Percentiles rank a stretch among this genome's conserved stretches.
Evolutionary conservation across 2,329 filamentous ascomycete species (phyloP).

Genomic region (Pestalotiopsis sp.): DNA sequence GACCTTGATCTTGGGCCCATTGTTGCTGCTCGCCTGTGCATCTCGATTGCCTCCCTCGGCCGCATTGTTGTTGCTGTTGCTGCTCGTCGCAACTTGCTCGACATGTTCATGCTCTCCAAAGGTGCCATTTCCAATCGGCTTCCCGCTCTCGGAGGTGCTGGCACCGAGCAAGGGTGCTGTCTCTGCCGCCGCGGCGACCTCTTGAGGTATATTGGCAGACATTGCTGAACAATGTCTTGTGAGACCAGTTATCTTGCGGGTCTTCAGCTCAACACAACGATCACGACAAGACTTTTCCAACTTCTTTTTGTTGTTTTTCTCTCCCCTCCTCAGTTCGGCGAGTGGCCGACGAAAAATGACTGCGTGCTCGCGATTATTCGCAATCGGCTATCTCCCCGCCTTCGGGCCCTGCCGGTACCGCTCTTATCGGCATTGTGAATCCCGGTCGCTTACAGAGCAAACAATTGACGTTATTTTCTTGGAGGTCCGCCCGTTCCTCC

Average conservation of each 20-base stretch:
- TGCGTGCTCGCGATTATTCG: neutral
- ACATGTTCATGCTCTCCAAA: slow-evolving; percentile 14
- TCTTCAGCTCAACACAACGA: neutral
- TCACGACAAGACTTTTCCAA: neutral
- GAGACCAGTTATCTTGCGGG: neutral
- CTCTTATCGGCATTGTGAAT: neutral
- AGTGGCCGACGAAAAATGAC: neutral
- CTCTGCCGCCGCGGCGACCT: slow-evolving; percentile 21
- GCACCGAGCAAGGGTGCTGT: slow-evolving; percentile 27
- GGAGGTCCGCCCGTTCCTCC: neutral
- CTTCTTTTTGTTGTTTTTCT: neutral
- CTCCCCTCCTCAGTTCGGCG: neutral
- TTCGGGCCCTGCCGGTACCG: neutral
- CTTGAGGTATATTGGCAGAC: slow-evolving; percentile 10
- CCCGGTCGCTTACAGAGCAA: neutral
- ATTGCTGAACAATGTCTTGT: neutral
- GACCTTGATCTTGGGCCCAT: slow-evolving; percentile 25
- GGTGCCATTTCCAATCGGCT: slow-evolving; percentile 21
- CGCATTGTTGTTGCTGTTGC: slow-evolving; percentile 22
- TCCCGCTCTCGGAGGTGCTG: slow-evolving; percentile 16
- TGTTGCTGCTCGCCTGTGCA: slow-evolving; percentile 13
- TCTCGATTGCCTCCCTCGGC: slow-evolving; percentile 18
- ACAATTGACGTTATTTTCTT: neutral
- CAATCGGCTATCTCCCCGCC: neutral
- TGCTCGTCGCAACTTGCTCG: slow-evolving; percentile 27